Evolutionary conservation across 306 rosid species (phyloP), one percentile per base, ranked within the genome.

Genomic region (Adenanthera pavonina): DNA sequence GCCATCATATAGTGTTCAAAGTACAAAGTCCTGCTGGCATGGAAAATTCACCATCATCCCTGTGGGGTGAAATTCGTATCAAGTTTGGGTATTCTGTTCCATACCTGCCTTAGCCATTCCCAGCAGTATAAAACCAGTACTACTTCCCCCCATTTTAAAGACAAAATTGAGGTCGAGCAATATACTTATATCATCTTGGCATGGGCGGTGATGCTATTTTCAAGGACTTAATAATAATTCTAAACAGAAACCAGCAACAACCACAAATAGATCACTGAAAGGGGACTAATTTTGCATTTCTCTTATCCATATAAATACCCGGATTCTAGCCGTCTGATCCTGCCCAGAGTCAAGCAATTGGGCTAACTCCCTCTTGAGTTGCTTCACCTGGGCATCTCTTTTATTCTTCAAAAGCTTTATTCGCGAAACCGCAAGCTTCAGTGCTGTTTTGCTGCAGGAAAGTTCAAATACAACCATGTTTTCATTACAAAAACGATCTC

Each of bases 381-480:
- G 94, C 91, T 60, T 90, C 47, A 93, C 78, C 41, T 93, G 97
- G 0, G 86, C 90, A 38, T 93, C 96, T 86, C 91, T 90, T 89
- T 88, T 95, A 71, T 93, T 95, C 89, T 86, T 92, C 91, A 93
- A 82, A 56, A 95, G 92, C 90, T 93, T 95, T 57, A 92, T 92
- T 14, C 97, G 88, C 2, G 98, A 89, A 61, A 84, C 93, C 72
- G 99, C 90, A 25, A 93, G 94, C 89, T 89, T 95, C 91, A 95
- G 79, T 17, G 93, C 76, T 59, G 96, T 93, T 89, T 95, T 95
- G 90, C 99, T 95, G 91, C 84, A 89, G n/a, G 69, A 57, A 75
- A 72, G 56, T 69, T 75, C 19, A 69, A 84, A 81, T 69, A 41
- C 61, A 76, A 80, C 56, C 41, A 33, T 1, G 10, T 59, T 20